Conservation (phyloP, 2,329 filamentous ascomycete species). For the Aspergillus sp. region DNA sequence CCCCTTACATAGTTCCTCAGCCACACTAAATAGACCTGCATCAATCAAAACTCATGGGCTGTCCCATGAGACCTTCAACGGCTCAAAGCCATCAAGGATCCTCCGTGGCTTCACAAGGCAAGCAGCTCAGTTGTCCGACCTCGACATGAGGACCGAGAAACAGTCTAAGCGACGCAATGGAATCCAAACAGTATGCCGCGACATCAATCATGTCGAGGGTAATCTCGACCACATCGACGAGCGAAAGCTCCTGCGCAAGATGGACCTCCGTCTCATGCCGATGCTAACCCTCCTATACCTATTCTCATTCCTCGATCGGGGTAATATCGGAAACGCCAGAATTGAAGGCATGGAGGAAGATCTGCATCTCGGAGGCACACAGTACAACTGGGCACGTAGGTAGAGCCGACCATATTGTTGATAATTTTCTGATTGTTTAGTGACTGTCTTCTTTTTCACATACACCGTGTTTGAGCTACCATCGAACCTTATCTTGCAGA, state of each 20-base stretch:
- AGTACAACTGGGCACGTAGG: constrained; percentile 13
- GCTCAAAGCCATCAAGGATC: background rate
- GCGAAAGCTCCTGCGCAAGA: constrained; percentile 6
- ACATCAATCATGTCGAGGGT: background rate
- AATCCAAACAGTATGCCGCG: background rate
- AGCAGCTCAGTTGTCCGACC: background rate
- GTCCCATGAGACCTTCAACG: background rate
- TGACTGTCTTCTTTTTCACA: constrained; percentile 34
- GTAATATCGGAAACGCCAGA: constrained; percentile 10
- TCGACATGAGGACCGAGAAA: background rate
- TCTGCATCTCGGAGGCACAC: background rate
- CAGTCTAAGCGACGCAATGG: background rate
- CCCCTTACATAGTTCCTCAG: background rate
- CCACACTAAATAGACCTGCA: background rate
- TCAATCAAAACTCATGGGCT: background rate
- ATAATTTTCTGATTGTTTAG: constrained; percentile 12
- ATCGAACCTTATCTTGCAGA: constrained; percentile 29
- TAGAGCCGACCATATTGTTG: background rate
- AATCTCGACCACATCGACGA: background rate
- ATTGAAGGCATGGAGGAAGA: constrained; percentile 13
- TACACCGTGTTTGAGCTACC: constrained; percentile 26
- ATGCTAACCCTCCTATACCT: constrained; percentile 11
- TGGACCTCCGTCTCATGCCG: constrained; percentile 10
- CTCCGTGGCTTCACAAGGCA: background rate
- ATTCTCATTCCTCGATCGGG: constrained; percentile 10